phyloP scores from a whole-genome alignment of 371 early-diverging fungal species.

The Rhizomucor miehei region DNA sequence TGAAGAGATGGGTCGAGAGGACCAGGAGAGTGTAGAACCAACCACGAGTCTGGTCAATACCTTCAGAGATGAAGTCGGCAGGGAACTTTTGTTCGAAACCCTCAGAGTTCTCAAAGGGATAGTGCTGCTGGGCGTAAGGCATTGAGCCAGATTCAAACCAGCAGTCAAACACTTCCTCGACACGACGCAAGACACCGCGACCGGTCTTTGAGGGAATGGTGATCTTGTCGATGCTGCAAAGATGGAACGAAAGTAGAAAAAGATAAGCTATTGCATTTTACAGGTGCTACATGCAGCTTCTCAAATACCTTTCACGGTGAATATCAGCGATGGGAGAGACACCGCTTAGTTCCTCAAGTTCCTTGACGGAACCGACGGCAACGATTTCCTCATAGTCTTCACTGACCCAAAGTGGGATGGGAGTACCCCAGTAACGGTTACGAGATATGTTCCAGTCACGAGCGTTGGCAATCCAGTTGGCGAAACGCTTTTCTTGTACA shows the following conservation, averaged over 20 bases:
- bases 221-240: conserved; percentile 85
- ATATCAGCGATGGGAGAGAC: conserved; percentile 89
- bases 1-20: conserved; percentile 97
- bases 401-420: conserved; percentile 98
- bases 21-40: conserved; percentile 99
- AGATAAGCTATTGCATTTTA: background rate
- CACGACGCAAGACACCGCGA: conserved; percentile 88
- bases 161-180: conserved; percentile 99
- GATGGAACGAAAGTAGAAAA: background rate
- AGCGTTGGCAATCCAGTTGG: conserved; percentile 98
- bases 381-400: conserved; percentile 93
- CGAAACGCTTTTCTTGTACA: conserved; percentile 98
- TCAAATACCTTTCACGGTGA: conserved; percentile 94
- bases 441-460: conserved; percentile 99
- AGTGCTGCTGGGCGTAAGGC: conserved; percentile 99
- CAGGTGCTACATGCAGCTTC: too few relatives aligned
- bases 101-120: conserved; percentile 96
- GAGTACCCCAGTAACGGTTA: conserved; percentile 99
- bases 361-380: conserved; percentile 95
- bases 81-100: conserved; percentile 92
- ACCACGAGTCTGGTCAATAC: conserved; percentile 99
- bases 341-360: conserved; percentile 94
- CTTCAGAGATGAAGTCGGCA: conserved; percentile 99
- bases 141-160: conserved; percentile 99
- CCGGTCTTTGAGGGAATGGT: conserved; percentile 95